A percentile compares a stretch with the other conserved stretches of the same genome.
Evolutionary conservation across 805 yeast genomes (phyloP).

Genomic region (Saccharomycopsis lassenensis): DNA sequence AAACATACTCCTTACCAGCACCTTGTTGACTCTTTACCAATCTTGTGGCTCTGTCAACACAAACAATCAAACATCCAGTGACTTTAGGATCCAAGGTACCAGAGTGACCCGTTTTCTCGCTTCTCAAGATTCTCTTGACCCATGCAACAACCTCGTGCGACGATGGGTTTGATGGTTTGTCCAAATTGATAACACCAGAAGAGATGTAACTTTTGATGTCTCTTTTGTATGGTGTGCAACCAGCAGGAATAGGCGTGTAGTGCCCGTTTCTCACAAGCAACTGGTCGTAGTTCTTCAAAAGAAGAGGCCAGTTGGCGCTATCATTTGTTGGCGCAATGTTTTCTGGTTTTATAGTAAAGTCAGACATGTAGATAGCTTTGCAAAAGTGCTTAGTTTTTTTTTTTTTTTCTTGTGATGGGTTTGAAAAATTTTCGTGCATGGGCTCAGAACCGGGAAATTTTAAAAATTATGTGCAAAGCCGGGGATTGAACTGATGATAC

Average conservation of each 20-base stretch:
- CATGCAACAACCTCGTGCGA: constrained; percentile 99
- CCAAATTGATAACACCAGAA: constrained; percentile 94
- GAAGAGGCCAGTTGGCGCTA: constrained; percentile 91
- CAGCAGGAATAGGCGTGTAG: constrained; percentile 94
- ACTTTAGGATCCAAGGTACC: constrained; percentile 99
- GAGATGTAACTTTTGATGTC: constrained; percentile 82
- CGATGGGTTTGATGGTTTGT: constrained; percentile 96
- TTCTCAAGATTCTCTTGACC: constrained; percentile 91
- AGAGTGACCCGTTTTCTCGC: constrained; percentile 97
- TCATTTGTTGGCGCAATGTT: constrained; percentile 65
- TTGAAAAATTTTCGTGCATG: no score
- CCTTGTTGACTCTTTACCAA: constrained; percentile 98
- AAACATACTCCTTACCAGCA: constrained; percentile 99
- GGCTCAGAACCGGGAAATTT: no score
- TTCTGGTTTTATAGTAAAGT: constrained; percentile 83
- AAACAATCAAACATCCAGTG: constrained; percentile 96
- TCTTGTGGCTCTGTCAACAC: constrained; percentile 97
- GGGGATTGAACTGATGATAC: no score
- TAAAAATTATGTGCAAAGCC: no score
- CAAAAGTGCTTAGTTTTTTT: no score
- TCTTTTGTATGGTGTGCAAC: constrained; percentile 89
- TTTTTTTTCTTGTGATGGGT: no score
- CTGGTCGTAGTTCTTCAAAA: constrained; percentile 89
- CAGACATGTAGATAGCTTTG: no score
- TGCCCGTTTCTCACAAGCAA: constrained; percentile 92